A percentile compares a stretch with the other conserved stretches of the same genome.
Evolutionary conservation across 768 basidiomycete genomes (phyloP).

Genomic region (Mycena sanguinolenta): DNA sequence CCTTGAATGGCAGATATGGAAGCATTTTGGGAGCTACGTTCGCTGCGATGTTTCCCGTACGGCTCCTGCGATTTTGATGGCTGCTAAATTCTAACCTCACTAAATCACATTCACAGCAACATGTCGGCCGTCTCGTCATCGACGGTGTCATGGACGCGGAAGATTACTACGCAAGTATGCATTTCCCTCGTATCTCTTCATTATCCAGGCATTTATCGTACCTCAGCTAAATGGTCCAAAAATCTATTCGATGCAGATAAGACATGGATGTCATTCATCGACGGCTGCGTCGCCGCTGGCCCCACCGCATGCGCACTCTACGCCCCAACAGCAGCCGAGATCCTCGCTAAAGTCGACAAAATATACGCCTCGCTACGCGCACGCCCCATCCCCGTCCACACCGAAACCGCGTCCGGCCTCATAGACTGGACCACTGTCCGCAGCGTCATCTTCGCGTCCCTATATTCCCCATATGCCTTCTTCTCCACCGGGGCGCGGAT

Average conservation of each 20-base stretch:
- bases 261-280: conserved; percentile 50
- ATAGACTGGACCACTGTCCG: conserved; percentile 52
- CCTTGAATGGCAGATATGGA: conserved; percentile 18
- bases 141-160: conserved; percentile 34
- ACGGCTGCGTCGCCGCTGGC: conserved; percentile 53
- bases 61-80: neutral
- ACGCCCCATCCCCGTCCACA: conserved; percentile 51
- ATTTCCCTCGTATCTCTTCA: neutral
- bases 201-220: neutral
- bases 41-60: conserved; percentile 37
- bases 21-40: conserved; percentile 35
- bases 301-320: conserved; percentile 54
- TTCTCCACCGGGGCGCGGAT: conserved; percentile 52
- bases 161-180: conserved; percentile 28
- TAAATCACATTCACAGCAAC: conserved; percentile 13
- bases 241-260: conserved; percentile 49
- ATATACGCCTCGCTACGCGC: conserved; percentile 48
- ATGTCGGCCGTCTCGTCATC: conserved; percentile 31
- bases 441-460: conserved; percentile 44
- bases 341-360: conserved; percentile 50
- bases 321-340: conserved; percentile 49
- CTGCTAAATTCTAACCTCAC: too few species aligned
- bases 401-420: conserved; percentile 48
- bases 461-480: conserved; percentile 51
- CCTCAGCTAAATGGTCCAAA: conserved; percentile 24